Percentiles rank a stretch among this genome's conserved stretches.
phyloP scores from a whole-genome alignment of 768 basidiomycete species.

The Mycena galericulata region DNA sequence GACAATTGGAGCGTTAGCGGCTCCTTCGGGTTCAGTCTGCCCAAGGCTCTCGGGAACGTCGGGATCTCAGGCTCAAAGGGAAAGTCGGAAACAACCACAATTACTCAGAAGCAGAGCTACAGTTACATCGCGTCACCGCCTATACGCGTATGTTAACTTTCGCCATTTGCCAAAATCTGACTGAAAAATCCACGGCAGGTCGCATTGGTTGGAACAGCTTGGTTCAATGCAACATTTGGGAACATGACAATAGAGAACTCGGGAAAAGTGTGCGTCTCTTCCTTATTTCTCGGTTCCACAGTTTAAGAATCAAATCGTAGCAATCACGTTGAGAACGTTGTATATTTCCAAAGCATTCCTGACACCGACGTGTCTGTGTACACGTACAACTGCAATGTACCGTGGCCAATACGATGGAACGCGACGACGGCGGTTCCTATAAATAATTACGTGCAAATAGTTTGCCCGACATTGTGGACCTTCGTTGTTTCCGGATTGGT shows the following conservation, averaged over 20 bases:
- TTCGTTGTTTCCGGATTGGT: background rate
- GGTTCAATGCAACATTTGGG: constrained; percentile 2
- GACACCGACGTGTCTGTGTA: background rate
- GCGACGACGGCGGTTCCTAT: background rate
- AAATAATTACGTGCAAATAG: background rate
- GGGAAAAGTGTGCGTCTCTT: background rate
- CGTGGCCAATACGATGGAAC: background rate
- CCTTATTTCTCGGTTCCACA: background rate
- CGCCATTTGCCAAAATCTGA: background rate
- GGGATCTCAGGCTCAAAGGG: too few relatives aligned
- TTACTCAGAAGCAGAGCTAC: background rate
- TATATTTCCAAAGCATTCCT: background rate
- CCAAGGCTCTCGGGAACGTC: background rate
- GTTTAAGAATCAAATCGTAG: background rate
- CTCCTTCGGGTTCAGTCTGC: background rate
- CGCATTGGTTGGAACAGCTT: constrained; percentile 1
- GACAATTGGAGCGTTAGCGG: background rate
- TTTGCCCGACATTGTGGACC: background rate
- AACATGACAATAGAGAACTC: background rate
- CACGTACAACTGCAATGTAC: background rate
- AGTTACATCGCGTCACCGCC: background rate
- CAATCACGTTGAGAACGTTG: background rate
- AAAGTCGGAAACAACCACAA: background rate
- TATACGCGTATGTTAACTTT: background rate
- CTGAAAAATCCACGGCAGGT: background rate